Percentiles rank a stretch among this genome's conserved stretches.
These are phyloP conservation scores for Tulasnella sp. DNA, from an alignment of 768 basidiomycete species.

Conservation along the genomic window DNA sequence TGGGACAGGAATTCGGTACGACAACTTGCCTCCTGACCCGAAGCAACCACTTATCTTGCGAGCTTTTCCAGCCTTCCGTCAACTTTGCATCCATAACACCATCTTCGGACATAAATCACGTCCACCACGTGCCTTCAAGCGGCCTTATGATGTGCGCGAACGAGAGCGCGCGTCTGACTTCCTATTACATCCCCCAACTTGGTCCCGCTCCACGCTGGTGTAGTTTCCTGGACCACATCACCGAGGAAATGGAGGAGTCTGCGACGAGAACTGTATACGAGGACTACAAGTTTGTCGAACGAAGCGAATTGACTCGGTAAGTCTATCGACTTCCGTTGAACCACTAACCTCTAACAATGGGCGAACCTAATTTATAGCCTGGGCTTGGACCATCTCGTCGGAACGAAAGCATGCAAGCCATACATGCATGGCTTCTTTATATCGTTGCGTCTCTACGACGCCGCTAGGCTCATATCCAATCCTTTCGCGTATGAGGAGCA, in stretches of 20 bases:
- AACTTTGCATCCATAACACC: slow-evolving; percentile 95
- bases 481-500: slow-evolving; percentile 95
- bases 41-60: not conserved
- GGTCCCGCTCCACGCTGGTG: slow-evolving; percentile 97
- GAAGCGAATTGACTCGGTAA: slow-evolving; percentile 76
- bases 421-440: slow-evolving; percentile 99
- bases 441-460: slow-evolving; percentile 91
- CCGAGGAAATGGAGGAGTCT: slow-evolving; percentile 96
- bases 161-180: slow-evolving; percentile 93
- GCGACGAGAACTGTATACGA: slow-evolving; percentile 76
- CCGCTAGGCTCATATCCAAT: slow-evolving; percentile 92
- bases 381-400: slow-evolving; percentile 91
- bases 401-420: slow-evolving; percentile 92
- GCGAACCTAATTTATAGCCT: slow-evolving; percentile 49
- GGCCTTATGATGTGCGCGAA: slow-evolving; percentile 90
- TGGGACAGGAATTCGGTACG: slow-evolving; percentile 85
- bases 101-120: slow-evolving; percentile 79
- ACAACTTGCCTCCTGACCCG: slow-evolving; percentile 24
- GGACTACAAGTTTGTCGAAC: slow-evolving; percentile 96
- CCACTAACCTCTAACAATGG: not conserved
- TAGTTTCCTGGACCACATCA: slow-evolving; percentile 95
- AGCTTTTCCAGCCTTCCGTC: slow-evolving; percentile 55
- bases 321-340: not conserved
- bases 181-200: slow-evolving; percentile 92
- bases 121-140: slow-evolving; percentile 84